Base-by-base conservation (phyloP, 139 green algal genomes). In the Desmodesmus armatus region DNA sequence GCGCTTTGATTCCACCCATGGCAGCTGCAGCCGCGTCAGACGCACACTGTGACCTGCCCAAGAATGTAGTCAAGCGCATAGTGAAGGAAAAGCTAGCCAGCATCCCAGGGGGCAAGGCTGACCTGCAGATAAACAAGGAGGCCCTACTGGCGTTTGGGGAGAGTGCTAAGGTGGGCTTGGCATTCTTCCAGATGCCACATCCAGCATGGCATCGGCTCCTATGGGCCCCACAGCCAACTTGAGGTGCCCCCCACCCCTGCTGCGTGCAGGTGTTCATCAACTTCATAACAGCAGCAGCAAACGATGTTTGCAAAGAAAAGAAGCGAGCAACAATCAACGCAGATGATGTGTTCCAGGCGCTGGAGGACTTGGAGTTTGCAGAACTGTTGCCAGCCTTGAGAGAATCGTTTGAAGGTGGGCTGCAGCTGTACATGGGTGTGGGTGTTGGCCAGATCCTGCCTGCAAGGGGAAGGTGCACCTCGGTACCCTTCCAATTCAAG, bases 271-370 rank as follows among this genome's bases (percentile, higher is more conserved):
- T 95, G 9, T 98, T 99, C 77, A 97, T 99, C 39, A 93, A 90
- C 71, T 97, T 96, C 67, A 79, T 99, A 1, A 93, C 95, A 2
- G 89, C 93, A 5, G 93, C 95, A n/a, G 93, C 95, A 7, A 97
- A 97, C 70, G 96, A 98, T 58, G 84, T 97, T 2, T 96, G 92
- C 82, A 90, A 90, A 31, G 95, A 98, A 37, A 85, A 89, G 29
- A 97, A 96, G 73, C 90, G 96, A 5, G 88, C 93, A 81, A 98
- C 96, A 0, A 90, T 98, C 11, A 92, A 44, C 40, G 96, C 91
- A 5, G 92, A 96, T 27, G 95, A 98, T 73, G 91, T 98, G 31
- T 84, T 97, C 19, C 88, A 79, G 2, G 94, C 93, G 2, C 78
- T 98, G 40, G 81, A 93, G 0, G 94, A 98, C 27, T 74, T 97